Evolutionary conservation across 1,284 basidiomycete species (phyloP), one percentile per base, ranked within the genome.

Genomic region (Bondarzewia mesenterica): DNA sequence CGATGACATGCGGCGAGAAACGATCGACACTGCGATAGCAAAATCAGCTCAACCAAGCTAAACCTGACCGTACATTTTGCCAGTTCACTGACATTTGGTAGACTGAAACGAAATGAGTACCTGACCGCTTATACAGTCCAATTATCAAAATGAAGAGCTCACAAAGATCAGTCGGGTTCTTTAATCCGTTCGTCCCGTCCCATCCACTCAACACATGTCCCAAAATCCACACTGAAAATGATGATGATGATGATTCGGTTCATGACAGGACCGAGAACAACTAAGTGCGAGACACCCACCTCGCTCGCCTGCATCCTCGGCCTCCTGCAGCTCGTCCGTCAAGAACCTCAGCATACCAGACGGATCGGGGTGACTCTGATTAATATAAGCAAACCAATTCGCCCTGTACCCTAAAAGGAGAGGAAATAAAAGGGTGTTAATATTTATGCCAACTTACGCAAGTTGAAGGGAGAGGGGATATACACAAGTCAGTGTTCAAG

Each of bases 141-240:
- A 18, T n/a, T 12, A 44, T 7, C 21, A 1, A 5, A 51, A 22
- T 22, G 26, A 16, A 22, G 39, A 3, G 74, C 85, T 59, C 54
- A 89, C 89, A 72, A 62, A 82, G 64, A 69, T 82, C 65, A 52
- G 84, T 80, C 57, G 88, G 73, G 56, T 80, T 79, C 49, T 61
- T 58, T 21, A 85, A 57, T 1, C 78, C 70, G 58, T 87, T 81
- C 2, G 72, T 69, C 14, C 85, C 85, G 55, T 86, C 84, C 84
- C 88, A 90, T 16, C 88, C 89, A 16, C 73, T 74, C 7, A 85
- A 62, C 25, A 91, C 88, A 60, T 91, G 87, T 1, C 85, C 88
- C 1, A 90, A 67, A 51, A 91, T 85, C 84, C 85, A 91, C 0
- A 80, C 89, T 85, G 43, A 7, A 7, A 32, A 7, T 3, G 5